Base-by-base conservation (phyloP, 2,329 filamentous ascomycete genomes). In the Epichloe sp. region DNA sequence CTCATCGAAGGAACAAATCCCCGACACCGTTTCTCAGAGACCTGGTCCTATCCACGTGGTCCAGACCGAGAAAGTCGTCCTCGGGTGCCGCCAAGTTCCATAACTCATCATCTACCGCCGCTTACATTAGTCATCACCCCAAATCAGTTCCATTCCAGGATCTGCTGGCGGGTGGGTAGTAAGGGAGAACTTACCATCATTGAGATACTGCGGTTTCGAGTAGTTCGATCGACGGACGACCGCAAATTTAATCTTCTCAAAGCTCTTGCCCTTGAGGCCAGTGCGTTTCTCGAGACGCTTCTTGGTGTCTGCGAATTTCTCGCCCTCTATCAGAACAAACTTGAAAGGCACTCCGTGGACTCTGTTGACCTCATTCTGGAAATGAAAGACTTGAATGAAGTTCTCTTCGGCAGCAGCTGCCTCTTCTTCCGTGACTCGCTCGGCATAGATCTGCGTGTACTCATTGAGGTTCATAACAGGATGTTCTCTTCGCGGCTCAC, bases 181-280 rank as follows among this genome's bases (percentile, higher is more conserved):
- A 11, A 38, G 21, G 23, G 4, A 15, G 65, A 14, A 66, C 83
- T 75, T 72, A 95, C 91, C 89, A 70, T 97, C 93, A 58, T 85
- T 82, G 45, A 98, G 73, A 70, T 94, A 94, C 53, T 81, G 78
- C 26, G 89, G 85, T 62, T 85, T 88, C 40, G 85, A 82, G 68
- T 87, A 94, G 42, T 74, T 73, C 48, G 80, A 76, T 64, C 86
- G 76, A 65, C 82, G 75, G 48, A 96, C 78, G 35, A 95, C 69
- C 6, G 89, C 86, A 72, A 98, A 96, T 68, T 94, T 96, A 68
- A 98, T 93, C 75, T 97, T 97, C 68, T 98, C 91, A 59, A 98
- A 90, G 57, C 88, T 88, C 75, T 98, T 98, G 67, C 93, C 94
- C 69, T 96, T 96, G 70, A 98, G 83, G 26, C 90, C 90, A 0